These are phyloP conservation scores for Cucurbita maxima DNA, from an alignment of 306 rosid genomes.

Conservation along the genomic window DNA sequence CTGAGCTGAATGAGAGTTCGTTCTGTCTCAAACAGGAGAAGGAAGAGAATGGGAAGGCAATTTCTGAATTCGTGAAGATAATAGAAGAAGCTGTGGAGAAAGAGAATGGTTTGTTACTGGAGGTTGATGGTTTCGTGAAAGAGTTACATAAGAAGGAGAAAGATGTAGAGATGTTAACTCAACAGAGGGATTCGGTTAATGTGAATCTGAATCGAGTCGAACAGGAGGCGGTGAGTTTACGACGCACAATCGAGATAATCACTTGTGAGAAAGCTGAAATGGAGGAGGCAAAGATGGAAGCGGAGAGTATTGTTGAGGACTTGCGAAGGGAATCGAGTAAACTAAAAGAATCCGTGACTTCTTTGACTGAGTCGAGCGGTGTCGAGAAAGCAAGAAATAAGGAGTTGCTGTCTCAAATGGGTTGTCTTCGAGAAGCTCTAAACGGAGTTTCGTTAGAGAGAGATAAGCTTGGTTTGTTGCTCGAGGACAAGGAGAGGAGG, in stretches of 20 bases:
- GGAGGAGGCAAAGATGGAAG: slow-evolving; percentile 19
- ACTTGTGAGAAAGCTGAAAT: slow-evolving; percentile 18
- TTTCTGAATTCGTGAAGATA: slow-evolving; percentile 20
- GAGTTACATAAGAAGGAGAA: slow-evolving; percentile 33
- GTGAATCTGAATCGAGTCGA: slow-evolving; percentile 7
- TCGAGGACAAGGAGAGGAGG: slow-evolving; percentile 22
- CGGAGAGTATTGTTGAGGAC: slow-evolving; percentile 21
- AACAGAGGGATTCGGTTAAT: background rate
- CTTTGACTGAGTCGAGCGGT: slow-evolving; percentile 6
- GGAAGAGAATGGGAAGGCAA: slow-evolving; percentile 6
- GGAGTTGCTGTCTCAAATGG: slow-evolving; percentile 21
- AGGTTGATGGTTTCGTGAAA: slow-evolving; percentile 13
- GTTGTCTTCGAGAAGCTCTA: slow-evolving; percentile 5
- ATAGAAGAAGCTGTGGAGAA: slow-evolving; percentile 16
- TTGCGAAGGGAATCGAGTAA: slow-evolving; percentile 17
- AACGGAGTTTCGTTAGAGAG: slow-evolving; percentile 12
- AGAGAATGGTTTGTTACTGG: slow-evolving; percentile 19
- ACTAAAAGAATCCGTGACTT: slow-evolving; percentile 14
- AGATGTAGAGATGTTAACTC: slow-evolving; percentile 20
- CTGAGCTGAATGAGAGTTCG: slow-evolving; percentile 11
- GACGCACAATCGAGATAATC: slow-evolving; percentile 15
- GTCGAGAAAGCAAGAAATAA: slow-evolving; percentile 22
- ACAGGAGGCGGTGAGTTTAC: slow-evolving; percentile 18
- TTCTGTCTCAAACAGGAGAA: slow-evolving; percentile 13
- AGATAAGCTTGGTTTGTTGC: slow-evolving; percentile 14